A percentile compares a stretch with the other conserved stretches of the same genome.
These are phyloP conservation scores for Aspergillus spinulosporus DNA, from an alignment of 2,329 filamentous ascomycete genomes.

Conservation along the genomic window DNA sequence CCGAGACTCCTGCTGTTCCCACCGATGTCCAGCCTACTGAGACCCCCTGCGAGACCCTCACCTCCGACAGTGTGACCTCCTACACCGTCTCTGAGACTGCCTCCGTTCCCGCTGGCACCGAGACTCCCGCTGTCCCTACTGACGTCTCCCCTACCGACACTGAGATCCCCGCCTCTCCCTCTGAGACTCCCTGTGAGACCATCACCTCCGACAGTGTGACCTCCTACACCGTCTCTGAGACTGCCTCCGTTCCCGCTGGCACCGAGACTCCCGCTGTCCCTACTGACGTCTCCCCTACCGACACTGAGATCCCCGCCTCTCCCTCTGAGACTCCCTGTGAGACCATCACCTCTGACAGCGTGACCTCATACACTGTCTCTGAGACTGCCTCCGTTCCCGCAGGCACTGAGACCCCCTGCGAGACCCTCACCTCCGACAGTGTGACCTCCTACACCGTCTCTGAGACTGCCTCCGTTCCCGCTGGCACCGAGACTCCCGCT, in stretches of 20 bases:
- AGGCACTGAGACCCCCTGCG: no score
- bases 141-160: constrained; percentile 4
- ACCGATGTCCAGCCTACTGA: not conserved
- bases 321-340: not conserved
- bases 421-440: no score
- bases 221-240: not conserved
- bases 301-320: no score
- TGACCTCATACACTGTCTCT: not conserved
- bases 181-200: constrained; percentile 5
- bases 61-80: not conserved
- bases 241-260: constrained; percentile 7
- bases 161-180: constrained; percentile 4
- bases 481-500: not conserved
- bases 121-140: not conserved
- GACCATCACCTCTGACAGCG: no score
- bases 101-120: constrained; percentile 4
- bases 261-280: not conserved
- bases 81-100: constrained; percentile 2
- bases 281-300: no score
- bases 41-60: constrained; percentile 7
- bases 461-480: not conserved
- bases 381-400: not conserved
- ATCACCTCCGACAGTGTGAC: not conserved
- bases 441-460: not conserved
- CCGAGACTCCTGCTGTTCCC: constrained; percentile 9